Percentiles rank a stretch among this genome's conserved stretches.
Conservation (phyloP, 257 asterid species). For the Lantana camara region DNA sequence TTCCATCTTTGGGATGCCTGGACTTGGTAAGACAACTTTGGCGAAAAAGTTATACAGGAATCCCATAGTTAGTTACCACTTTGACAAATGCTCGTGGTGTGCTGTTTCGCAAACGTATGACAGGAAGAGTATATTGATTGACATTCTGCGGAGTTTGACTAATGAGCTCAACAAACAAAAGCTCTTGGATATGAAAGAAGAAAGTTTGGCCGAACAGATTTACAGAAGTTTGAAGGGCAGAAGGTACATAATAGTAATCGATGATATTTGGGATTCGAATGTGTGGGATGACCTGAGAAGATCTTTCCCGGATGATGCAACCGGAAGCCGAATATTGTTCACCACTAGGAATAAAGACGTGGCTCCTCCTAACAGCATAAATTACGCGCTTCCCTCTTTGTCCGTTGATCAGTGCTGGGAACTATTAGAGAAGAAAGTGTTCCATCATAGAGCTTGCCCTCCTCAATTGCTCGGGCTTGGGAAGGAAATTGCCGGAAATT, state of each 20-base stretch:
- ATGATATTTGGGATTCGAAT: constrained; percentile 43
- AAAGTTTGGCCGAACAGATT: constrained; percentile 12
- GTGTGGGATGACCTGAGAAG: constrained; percentile 27
- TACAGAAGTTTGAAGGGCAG: constrained; percentile 24
- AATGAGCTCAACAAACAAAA: not conserved
- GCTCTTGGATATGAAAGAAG: not conserved
- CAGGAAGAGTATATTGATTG: constrained; percentile 18
- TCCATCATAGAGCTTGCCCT: constrained; percentile 26
- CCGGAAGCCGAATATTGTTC: constrained; percentile 43
- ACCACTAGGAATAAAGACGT: constrained; percentile 31
- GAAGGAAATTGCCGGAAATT: constrained; percentile 27
- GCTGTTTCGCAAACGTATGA: constrained; percentile 33
- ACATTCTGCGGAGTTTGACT: constrained; percentile 7
- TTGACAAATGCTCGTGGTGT: constrained; percentile 31
- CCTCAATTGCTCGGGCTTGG: constrained; percentile 19
- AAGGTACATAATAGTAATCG: constrained; percentile 40
- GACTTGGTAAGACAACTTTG: constrained; percentile 42
- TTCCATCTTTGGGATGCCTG: constrained; percentile 43
- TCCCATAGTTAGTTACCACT: constrained; percentile 7
- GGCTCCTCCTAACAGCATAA: constrained; percentile 10
- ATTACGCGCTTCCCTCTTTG: constrained; percentile 17
- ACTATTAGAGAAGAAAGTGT: constrained; percentile 36
- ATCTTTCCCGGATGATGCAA: constrained; percentile 20
- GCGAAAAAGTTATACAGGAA: constrained; percentile 34
- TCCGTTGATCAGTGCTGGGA: constrained; percentile 35